Conservation (phyloP, 2,329 filamentous ascomycete species). For the Alternaria rosae region DNA sequence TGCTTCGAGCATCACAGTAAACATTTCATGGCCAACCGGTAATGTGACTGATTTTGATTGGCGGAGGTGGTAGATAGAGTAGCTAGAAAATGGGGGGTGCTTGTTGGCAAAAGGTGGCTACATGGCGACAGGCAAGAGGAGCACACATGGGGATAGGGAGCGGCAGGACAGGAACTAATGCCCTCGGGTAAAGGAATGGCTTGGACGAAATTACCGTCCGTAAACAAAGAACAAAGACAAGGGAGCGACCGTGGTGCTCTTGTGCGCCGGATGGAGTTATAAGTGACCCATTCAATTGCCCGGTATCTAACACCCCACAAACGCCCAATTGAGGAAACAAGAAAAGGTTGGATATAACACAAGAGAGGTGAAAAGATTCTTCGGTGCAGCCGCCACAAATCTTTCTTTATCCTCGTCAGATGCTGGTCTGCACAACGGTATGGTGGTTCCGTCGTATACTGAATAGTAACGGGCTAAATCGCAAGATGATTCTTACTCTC, state of each 20-base stretch:
- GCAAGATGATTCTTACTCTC: conserved; percentile 39
- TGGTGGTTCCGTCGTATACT: conserved; percentile 18
- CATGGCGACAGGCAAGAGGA: conserved; percentile 4
- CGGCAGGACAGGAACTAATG: conserved; percentile 20
- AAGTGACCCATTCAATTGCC: conserved; percentile 26
- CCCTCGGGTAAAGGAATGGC: conserved; percentile 20
- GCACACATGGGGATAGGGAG: conserved; percentile 9
- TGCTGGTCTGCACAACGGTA: conserved; percentile 11
- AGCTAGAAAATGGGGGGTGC: conserved; percentile 7
- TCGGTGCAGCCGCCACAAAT: conserved; percentile 4
- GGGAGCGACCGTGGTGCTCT: conserved; percentile 20
- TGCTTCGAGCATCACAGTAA: not conserved
- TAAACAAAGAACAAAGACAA: conserved; percentile 18
- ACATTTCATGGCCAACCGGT: not conserved
- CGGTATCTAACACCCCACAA: conserved; percentile 25
- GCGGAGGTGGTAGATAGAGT: conserved; percentile 8
- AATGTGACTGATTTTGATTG: conserved; percentile 5
- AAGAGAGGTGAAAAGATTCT: conserved; percentile 2
- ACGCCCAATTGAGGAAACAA: conserved; percentile 10
- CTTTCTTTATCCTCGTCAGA: conserved; percentile 12
- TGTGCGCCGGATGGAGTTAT: conserved; percentile 17
- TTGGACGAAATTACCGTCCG: conserved; percentile 27
- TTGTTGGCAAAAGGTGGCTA: conserved; percentile 4
- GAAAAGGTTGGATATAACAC: conserved; percentile 18
- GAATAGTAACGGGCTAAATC: conserved; percentile 32